Evolutionary conservation across 2,329 filamentous ascomycete species (phyloP).

Genomic region (Cadophora luteo-olivacea): DNA sequence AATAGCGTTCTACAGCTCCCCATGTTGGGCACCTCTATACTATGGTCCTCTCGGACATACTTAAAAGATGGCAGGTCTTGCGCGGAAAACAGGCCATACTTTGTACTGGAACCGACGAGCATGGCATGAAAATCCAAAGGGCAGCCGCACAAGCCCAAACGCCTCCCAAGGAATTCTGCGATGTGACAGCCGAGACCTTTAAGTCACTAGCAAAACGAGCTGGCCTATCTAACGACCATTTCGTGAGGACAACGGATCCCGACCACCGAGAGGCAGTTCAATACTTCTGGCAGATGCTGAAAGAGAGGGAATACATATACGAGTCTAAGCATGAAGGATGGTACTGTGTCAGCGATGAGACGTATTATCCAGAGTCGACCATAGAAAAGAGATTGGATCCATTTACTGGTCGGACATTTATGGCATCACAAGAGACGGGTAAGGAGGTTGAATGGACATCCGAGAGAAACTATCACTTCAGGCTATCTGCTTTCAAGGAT

Average conservation of each 20-base stretch:
- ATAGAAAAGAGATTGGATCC: conserved; percentile 79
- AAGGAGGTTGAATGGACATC: conserved; percentile 95
- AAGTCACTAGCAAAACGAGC: conserved; percentile 73
- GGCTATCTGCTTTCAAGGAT: conserved; percentile 82
- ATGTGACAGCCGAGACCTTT: conserved; percentile 82
- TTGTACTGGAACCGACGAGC: conserved; percentile 93
- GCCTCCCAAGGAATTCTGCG: conserved; percentile 85
- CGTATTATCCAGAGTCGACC: conserved; percentile 83
- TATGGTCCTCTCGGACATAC: conserved; percentile 87
- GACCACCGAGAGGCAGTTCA: conserved; percentile 85
- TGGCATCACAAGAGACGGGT: conserved; percentile 85
- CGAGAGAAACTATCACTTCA: conserved; percentile 95
- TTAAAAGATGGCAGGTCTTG: conserved; percentile 90
- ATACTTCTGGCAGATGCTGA: conserved; percentile 85
- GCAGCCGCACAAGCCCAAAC: conserved; percentile 76
- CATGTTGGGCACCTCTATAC: conserved; percentile 96
- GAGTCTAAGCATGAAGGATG: conserved; percentile 87
- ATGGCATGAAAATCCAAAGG: conserved; percentile 96
- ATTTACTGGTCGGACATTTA: conserved; percentile 80
- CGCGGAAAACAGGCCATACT: conserved; percentile 75
- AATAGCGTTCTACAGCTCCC: conserved; percentile 63
- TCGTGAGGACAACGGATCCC: conserved; percentile 88
- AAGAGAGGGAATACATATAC: conserved; percentile 80
- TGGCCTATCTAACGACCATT: conserved; percentile 79
- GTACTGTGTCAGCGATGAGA: conserved; percentile 97